A percentile compares a stretch with the other conserved stretches of the same genome.
phyloP scores from a whole-genome alignment of 345 rosid genomes.

The Boechera divaricarpa region DNA sequence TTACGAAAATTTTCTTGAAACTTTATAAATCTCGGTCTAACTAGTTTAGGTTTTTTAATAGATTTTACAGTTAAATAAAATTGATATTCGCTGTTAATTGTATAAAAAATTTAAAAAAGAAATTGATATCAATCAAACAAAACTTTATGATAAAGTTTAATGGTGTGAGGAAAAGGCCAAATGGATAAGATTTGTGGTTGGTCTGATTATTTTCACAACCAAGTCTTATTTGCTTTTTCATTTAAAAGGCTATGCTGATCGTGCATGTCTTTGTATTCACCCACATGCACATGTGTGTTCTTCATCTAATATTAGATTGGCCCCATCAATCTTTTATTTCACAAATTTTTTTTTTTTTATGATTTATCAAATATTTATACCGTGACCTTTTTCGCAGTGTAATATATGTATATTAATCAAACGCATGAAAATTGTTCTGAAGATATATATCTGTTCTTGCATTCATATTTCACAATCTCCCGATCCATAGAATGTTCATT shows the following conservation, averaged over 20 bases:
- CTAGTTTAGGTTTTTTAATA: not conserved
- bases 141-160: slow-evolving; percentile 38
- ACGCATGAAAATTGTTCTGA: too few species aligned
- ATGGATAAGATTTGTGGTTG: slow-evolving; percentile 48
- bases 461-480: too few species aligned
- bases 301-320: slow-evolving; percentile 19
- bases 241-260: slow-evolving; percentile 40
- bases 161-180: slow-evolving; percentile 37
- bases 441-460: too few species aligned
- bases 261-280: slow-evolving; percentile 52
- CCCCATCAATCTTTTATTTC: slow-evolving; percentile 28
- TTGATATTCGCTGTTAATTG: not conserved
- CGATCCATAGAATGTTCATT: too few species aligned
- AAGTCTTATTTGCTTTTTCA: slow-evolving; percentile 37
- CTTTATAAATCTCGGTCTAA: not conserved
- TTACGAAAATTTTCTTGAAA: too few species aligned
- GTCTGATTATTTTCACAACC: slow-evolving; percentile 35
- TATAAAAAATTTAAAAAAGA: not conserved
- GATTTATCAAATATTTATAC: not conserved
- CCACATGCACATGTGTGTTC: slow-evolving; percentile 48
- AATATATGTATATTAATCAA: not conserved
- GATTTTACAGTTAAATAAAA: too few species aligned
- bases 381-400: not conserved
- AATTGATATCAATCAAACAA: not conserved
- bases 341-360: not conserved